phyloP scores from a whole-genome alignment of 768 basidiomycete genomes.

The Russula vinacea region DNA sequence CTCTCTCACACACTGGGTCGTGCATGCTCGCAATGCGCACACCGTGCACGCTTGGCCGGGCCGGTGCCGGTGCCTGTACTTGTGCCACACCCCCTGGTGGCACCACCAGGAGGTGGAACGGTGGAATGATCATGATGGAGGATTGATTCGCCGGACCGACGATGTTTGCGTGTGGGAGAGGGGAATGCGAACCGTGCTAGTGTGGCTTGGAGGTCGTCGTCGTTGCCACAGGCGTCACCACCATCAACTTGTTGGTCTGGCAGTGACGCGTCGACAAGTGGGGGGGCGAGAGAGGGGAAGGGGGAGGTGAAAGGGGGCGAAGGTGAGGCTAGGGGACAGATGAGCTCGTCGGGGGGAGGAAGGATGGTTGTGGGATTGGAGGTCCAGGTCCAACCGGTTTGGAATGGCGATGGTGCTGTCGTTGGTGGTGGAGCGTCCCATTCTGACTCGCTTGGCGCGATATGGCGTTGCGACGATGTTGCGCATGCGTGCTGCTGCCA shows the following conservation, averaged over 20 bases:
- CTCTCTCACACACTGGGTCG: not conserved
- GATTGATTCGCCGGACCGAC: slow-evolving; percentile 11
- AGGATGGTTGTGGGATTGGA: not conserved
- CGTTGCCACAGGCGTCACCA: not conserved
- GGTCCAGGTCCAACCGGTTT: not conserved
- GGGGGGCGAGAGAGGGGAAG: not conserved
- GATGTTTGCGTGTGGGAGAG: slow-evolving; percentile 9
- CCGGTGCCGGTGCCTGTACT: not conserved
- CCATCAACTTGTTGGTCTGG: not conserved
- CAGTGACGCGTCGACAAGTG: not conserved
- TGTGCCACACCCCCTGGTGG: not conserved
- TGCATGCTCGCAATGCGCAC: slow-evolving; percentile 17
- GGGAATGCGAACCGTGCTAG: slow-evolving; percentile 21
- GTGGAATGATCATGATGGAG: not conserved
- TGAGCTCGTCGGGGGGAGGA: slow-evolving; percentile 13
- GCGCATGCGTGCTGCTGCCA: slow-evolving; percentile 1
- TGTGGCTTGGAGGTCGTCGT: slow-evolving; percentile 12
- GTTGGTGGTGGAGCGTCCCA: slow-evolving; percentile 8
- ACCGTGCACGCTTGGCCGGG: not conserved
- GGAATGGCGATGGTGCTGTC: not conserved
- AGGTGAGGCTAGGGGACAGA: slow-evolving; percentile 18
- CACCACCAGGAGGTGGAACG: not conserved
- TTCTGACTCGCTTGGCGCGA: slow-evolving; percentile 11
- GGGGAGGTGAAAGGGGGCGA: too few species aligned
- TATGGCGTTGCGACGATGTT: slow-evolving; percentile 20